Base-by-base conservation (phyloP, 2,329 filamentous ascomycete genomes). In the Trichoderma gracile region DNA sequence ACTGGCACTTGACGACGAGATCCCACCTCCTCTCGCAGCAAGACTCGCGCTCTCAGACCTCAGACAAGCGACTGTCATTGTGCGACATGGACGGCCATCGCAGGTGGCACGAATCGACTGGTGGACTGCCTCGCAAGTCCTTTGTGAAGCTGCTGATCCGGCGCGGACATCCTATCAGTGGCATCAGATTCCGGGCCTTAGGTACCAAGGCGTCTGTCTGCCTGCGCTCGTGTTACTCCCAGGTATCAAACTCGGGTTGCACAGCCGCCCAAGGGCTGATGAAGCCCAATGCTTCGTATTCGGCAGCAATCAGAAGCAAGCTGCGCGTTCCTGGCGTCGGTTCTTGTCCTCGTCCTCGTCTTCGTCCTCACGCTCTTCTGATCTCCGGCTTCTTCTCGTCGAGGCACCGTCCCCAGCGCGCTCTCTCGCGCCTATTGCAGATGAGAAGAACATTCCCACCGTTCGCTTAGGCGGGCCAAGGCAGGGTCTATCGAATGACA, bases 391-490 rank as follows among this genome's bases (percentile, higher is more conserved):
- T 33, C 25, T 19, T 45, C 54, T 46, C 25, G 46, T 38, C 33
- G 33, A 38, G 33, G 33, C 10, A 38, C 10, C 5, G 33, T 38
- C 33, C 12, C 33, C 33, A 38, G 33, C 33, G 33, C 33, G 33
- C 33, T 12, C 33, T 14, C 10, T 38, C 33, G 10, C 33, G 47
- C 47, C 47, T 43, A 33, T 38, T 38, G 33, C 33, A 38, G 33
- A 38, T 38, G 33, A 38, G 33, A 12, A 38, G 33, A 38, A 3
- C 33, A 38, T 61, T 53, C 19, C 47, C 47, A 45, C 45, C 21
- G 8, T 25, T 61, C 58, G 58, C 38, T 61, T 61, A 61, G 25
- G 40, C 25, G 27, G 33, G 38, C 46, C 57, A 60, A 60, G 57
- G 38, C 14, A 10, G n/a, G 53, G 47, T 25, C 40, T 61, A 40